Conservation (phyloP, 2,329 filamentous ascomycete species). For the Aureobasidium sp. region DNA sequence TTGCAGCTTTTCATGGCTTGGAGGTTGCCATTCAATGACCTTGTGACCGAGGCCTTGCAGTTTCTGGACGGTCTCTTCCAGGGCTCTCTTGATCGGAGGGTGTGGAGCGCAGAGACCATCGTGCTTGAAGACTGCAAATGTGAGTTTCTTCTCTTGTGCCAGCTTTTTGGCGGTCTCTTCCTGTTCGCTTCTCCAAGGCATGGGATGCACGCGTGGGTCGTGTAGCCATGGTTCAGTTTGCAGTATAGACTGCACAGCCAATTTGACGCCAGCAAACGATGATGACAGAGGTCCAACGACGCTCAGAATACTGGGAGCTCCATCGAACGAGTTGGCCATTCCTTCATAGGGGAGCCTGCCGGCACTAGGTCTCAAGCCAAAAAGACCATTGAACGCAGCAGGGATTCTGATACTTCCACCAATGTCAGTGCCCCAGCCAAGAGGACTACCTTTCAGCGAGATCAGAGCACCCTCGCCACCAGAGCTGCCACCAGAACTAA, state of each 20-base stretch:
- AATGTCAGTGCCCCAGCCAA: slow-evolving; percentile 50
- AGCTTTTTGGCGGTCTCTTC: slow-evolving; percentile 30
- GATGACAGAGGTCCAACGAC: slow-evolving; percentile 56
- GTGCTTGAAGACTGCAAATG: slow-evolving; percentile 46
- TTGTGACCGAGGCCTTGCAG: slow-evolving; percentile 47
- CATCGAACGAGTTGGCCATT: slow-evolving; percentile 55
- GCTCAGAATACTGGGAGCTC: slow-evolving; percentile 54
- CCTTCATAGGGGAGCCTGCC: slow-evolving; percentile 49
- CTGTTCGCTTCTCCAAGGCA: slow-evolving; percentile 53
- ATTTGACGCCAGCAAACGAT: slow-evolving; percentile 44
- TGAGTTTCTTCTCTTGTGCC: slow-evolving; percentile 34
- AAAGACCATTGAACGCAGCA: slow-evolving; percentile 51
- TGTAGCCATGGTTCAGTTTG: slow-evolving; percentile 54
- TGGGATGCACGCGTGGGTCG: slow-evolving; percentile 56
- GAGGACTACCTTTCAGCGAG: slow-evolving; percentile 43
- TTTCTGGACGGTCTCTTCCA: slow-evolving; percentile 42
- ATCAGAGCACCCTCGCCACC: slow-evolving; percentile 53
- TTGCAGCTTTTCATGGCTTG: slow-evolving; percentile 32
- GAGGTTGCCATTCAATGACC: slow-evolving; percentile 51
- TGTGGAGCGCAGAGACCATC: slow-evolving; percentile 45
- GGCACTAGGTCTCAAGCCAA: slow-evolving; percentile 45
- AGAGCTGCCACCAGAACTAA: slow-evolving; percentile 49
- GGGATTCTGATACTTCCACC: slow-evolving; percentile 52
- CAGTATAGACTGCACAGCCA: slow-evolving; percentile 50
- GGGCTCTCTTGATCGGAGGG: slow-evolving; percentile 49